phyloP scores from a whole-genome alignment of 2,329 filamentous ascomycete species.

The Calonectria hongkongensis region DNA sequence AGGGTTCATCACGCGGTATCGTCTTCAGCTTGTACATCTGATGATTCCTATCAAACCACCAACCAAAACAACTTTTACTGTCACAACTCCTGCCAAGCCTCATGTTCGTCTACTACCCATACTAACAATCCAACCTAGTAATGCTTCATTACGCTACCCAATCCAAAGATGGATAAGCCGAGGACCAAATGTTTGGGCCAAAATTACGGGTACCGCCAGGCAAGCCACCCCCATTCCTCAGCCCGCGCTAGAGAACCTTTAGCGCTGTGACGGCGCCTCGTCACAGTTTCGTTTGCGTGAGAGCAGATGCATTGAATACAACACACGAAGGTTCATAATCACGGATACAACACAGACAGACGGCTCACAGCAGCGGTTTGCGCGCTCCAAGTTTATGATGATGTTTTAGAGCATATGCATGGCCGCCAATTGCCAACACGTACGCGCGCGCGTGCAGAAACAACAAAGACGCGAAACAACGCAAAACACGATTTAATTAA shows the following conservation, averaged over 20 bases:
- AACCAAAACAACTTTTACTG: too few relatives aligned
- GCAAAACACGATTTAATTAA: background rate
- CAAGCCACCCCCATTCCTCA: constrained; percentile 4
- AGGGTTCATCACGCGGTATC: too few relatives aligned
- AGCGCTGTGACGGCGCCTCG: constrained; percentile 5
- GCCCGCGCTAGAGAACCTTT: background rate
- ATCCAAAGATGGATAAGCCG: background rate
- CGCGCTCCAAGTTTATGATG: background rate
- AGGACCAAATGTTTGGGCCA: background rate
- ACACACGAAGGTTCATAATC: background rate
- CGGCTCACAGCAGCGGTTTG: background rate
- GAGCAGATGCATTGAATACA: background rate
- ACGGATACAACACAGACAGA: background rate
- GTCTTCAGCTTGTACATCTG: too few relatives aligned
- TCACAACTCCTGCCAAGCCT: background rate
- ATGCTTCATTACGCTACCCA: background rate
- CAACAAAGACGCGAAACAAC: background rate
- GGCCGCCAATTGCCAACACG: too few relatives aligned
- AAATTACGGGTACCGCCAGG: background rate
- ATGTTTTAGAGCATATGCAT: too few relatives aligned
- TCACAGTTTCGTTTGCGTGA: background rate
- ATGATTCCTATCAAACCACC: too few relatives aligned
- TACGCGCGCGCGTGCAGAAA: background rate
- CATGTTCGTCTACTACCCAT: background rate
- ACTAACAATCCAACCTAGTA: background rate